A percentile compares a stretch with the other conserved stretches of the same genome.
Conservation (phyloP, 441 rosid species). For the Gossypium gossypioides region DNA sequence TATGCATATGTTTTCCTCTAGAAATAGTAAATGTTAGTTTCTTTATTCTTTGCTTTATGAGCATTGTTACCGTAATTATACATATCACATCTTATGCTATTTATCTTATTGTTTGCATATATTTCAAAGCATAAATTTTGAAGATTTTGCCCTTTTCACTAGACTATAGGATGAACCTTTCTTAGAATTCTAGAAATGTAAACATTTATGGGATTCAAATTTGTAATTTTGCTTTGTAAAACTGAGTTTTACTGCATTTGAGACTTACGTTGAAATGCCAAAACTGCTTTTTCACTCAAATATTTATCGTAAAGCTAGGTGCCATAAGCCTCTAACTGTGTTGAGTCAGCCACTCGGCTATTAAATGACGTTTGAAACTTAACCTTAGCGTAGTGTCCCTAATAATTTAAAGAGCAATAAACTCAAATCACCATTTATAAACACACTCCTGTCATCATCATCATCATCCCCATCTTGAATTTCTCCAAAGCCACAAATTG, state of each 20-base stretch:
- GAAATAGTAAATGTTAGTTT: not conserved
- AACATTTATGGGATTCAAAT: slow-evolving; percentile 9
- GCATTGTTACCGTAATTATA: not conserved
- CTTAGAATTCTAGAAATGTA: slow-evolving; percentile 21
- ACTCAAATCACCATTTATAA: not conserved
- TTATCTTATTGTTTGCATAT: not conserved
- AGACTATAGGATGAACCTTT: slow-evolving; percentile 9
- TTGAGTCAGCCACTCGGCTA: not conserved
- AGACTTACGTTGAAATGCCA: slow-evolving; percentile 13
- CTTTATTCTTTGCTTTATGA: not conserved
- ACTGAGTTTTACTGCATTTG: slow-evolving; percentile 14
- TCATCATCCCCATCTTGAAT: not conserved
- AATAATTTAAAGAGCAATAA: not conserved
- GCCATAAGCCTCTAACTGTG: not conserved
- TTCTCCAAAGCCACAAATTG: not conserved
- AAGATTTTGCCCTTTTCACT: not conserved
- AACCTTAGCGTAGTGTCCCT: not conserved
- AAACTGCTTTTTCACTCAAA: not conserved
- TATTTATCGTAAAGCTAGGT: not conserved
- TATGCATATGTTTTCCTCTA: not conserved
- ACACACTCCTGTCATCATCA: not conserved
- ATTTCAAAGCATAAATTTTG: not conserved
- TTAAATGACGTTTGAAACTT: not conserved
- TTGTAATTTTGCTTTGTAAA: slow-evolving; percentile 25
- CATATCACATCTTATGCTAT: not conserved